Evolutionary conservation across 1,284 basidiomycete species (phyloP), one percentile per base, ranked within the genome.

Genomic region (Gomphus bonarii): DNA sequence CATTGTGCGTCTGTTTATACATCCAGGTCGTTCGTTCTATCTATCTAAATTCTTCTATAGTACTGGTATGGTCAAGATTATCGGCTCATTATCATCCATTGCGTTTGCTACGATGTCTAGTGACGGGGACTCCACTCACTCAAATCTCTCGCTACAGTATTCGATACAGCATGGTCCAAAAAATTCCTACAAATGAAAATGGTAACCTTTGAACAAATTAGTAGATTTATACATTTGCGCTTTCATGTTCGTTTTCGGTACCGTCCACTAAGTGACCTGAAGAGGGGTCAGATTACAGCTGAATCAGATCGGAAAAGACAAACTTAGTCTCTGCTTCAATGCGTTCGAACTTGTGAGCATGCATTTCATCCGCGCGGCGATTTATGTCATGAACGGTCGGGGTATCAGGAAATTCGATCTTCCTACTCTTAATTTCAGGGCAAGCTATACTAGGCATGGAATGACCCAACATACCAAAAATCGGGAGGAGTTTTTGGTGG

Each of bases 351-450:
- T 89, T 88, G 65, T 78, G 72, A 62, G 72, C 72, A 65, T 90
- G 84, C 75, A 87, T 85, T 61, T 81, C 77, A 61, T 75, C 76
- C 3, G 91, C 92, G 58, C 72, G 71, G 57, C 73, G 72, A 67
- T 95, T 95, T 62, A 93, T 88, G 52, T 75, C 76, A 44, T 73
- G 75, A 16, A 83, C 85, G 64, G 88, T 79, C 68, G 93, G 91
- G 2, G 93, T 94, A 61, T 76, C 75, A 0, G 93, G 93, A 66
- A 97, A 95, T 0, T 85, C 88, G 57, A 95, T 92, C 61, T 86
- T 76, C 74, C 75, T 76, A 54, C 44, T 9, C 11, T 31, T 8
- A 3, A 3, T 33, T 3, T 25, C 3, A 12, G 33, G 5, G 22
- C 18, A 50, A 53, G 35, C 18, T 20, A 20, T 20, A n/a, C n/a